phyloP scores from a whole-genome alignment of 2,329 filamentous ascomycete genomes.

The Penicillium palitans region DNA sequence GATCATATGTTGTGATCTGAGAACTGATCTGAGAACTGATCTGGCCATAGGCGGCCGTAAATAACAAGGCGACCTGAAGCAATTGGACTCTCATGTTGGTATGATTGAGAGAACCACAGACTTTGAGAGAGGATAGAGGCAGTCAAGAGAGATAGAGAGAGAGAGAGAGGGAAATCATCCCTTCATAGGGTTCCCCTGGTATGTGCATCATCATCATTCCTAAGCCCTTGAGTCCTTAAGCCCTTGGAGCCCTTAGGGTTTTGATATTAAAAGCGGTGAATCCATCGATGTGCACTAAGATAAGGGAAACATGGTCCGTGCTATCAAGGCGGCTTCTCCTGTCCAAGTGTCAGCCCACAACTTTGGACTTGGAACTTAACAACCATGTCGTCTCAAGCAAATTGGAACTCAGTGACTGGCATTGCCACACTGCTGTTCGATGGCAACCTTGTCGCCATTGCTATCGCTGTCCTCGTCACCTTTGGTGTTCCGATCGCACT shows the following conservation, averaged over 20 bases:
- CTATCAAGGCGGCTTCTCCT: not conserved
- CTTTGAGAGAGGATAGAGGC: not conserved
- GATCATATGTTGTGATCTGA: constrained; percentile 52
- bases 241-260: too few relatives aligned
- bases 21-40: constrained; percentile 48
- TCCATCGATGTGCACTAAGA: not conserved
- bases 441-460: constrained; percentile 51
- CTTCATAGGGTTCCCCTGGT: constrained; percentile 5
- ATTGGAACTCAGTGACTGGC: constrained; percentile 41
- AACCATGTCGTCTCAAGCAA: constrained; percentile 33
- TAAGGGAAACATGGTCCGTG: not conserved
- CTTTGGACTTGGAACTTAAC: constrained; percentile 3
- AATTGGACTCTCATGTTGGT: constrained; percentile 33
- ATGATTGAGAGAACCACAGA: constrained; percentile 9
- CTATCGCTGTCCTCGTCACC: constrained; percentile 69
- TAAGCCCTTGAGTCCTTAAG: not conserved
- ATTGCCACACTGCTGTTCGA: constrained; percentile 46
- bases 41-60: constrained; percentile 39
- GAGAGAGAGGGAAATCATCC: not conserved
- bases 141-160: not conserved
- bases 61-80: constrained; percentile 40
- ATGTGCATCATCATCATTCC: constrained; percentile 9
- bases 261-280: not conserved
- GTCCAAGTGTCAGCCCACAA: constrained; percentile 5
- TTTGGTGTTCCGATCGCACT: constrained; percentile 73